Evolutionary conservation across 78 protist species (phyloP), one percentile per base, ranked within the genome.

Genomic region (Cavenderia fasciculata): DNA sequence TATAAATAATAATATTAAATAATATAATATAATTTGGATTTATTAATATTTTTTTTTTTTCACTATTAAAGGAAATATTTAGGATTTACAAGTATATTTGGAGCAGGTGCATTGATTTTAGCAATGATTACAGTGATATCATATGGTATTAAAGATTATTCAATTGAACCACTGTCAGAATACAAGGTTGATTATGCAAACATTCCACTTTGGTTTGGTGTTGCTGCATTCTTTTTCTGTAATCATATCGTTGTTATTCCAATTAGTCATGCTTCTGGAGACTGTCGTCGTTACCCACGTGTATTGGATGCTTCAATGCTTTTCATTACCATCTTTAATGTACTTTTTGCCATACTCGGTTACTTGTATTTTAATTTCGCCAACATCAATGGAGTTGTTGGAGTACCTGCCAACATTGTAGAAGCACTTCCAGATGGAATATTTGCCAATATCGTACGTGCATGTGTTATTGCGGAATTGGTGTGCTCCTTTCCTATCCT

Each of bases 151-250:
- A 52, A 46, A 23, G 89, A 82, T 43, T 40, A 82, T 41, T 10
- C 12, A 40, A 51, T 82, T 27, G 38, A 68, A 38, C 59, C 89
- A 65, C 31, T 61, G 10, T 4, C 33, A 7, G 77, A 82, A 0
- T 82, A 82, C 72, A 52, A 46, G 21, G 59, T 82, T 25, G 74
- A 82, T 56, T 82, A 41, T 21, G 25, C 54, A 40, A 68, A 82
- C 25, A 68, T 82, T 21, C 89, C 89, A 68, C 38, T 68, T 18
- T 82, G 89, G 89, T 82, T 82, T 68, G 89, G 89, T 54, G 72
- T 47, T 25, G 89, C 89, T 16, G 89, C 89, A 31, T 82, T 82
- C 77, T 82, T 82, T 23, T 82, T 82, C 33, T 65, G 89, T 57
- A 68, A 68, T 68, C 89, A 82, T 36, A 82, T 82, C 33, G 77